These are phyloP conservation scores for Harrya chromipes DNA, from an alignment of 768 basidiomycete genomes.

Conservation along the genomic window DNA sequence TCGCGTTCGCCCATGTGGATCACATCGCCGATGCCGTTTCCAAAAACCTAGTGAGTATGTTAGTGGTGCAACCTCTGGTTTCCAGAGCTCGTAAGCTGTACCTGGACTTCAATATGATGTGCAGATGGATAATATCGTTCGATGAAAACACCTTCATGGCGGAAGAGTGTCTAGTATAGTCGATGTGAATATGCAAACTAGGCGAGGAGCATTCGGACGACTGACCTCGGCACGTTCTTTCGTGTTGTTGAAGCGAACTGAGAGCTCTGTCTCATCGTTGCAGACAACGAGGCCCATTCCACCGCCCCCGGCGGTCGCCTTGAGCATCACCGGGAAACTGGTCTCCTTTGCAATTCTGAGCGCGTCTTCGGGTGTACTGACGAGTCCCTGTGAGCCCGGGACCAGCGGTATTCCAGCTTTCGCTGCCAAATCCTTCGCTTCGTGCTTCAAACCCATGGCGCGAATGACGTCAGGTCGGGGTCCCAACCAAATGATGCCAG, in stretches of 20 bases:
- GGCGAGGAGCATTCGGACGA: not conserved
- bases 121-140: slow-evolving; percentile 56
- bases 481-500: slow-evolving; percentile 57
- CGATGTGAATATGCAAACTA: not conserved
- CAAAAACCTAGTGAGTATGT: slow-evolving; percentile 50
- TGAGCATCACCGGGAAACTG: slow-evolving; percentile 63
- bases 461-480: slow-evolving; percentile 49
- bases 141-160: slow-evolving; percentile 50
- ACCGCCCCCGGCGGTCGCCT: slow-evolving; percentile 67
- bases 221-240: slow-evolving; percentile 45
- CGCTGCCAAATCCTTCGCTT: slow-evolving; percentile 45
- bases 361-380: slow-evolving; percentile 41
- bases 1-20: slow-evolving; percentile 69
- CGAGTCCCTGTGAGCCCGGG: slow-evolving; percentile 53
- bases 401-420: slow-evolving; percentile 52
- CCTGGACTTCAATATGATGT: slow-evolving; percentile 68
- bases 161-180: slow-evolving; percentile 42
- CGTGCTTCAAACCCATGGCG: slow-evolving; percentile 62
- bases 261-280: slow-evolving; percentile 37
- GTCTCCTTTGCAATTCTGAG: slow-evolving; percentile 37
- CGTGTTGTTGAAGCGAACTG: slow-evolving; percentile 34
- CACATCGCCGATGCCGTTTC: slow-evolving; percentile 56
- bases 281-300: slow-evolving; percentile 67
- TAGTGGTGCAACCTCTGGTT: not conserved
- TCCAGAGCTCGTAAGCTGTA: slow-evolving; percentile 17